phyloP scores from a whole-genome alignment of 495 filamentous ascomycete species.

The Penicillium goetzii region DNA sequence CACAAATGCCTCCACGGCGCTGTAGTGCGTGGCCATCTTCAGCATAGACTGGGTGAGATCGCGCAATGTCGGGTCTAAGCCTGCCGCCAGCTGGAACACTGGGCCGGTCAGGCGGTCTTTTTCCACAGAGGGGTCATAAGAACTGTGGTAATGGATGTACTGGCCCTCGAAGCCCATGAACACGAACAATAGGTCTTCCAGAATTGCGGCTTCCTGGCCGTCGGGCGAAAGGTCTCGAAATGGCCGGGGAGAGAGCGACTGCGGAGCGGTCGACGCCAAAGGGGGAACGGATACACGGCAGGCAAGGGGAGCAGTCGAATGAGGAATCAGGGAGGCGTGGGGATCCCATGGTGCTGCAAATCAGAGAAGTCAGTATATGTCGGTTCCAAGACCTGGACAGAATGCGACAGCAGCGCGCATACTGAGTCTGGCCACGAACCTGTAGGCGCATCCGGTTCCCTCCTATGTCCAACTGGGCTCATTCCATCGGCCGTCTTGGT shows the following conservation, averaged over 20 bases:
- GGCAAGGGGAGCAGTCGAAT: constrained; percentile 87
- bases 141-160: constrained; percentile 83
- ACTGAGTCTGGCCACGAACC: constrained; percentile 34
- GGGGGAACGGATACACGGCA: constrained; percentile 84
- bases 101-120: constrained; percentile 85
- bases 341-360: constrained; percentile 74
- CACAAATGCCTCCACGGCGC: constrained; percentile 86
- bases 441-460: constrained; percentile 42
- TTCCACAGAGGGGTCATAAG: constrained; percentile 81
- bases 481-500: constrained; percentile 40
- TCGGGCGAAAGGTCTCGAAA: constrained; percentile 74
- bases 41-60: constrained; percentile 87
- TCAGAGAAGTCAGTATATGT: constrained; percentile 27
- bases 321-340: constrained; percentile 76
- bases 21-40: constrained; percentile 94
- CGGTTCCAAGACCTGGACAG: neutral
- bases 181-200: constrained; percentile 90
- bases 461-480: constrained; percentile 43
- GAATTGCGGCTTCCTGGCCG: constrained; percentile 79
- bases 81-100: constrained; percentile 74
- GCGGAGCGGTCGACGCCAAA: constrained; percentile 71
- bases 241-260: constrained; percentile 68
- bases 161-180: constrained; percentile 99
- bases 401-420: neutral
- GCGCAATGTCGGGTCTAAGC: constrained; percentile 86